These are phyloP conservation scores for Wallacemonas rigidus DNA, from an alignment of 208 protist species.

Conservation along the genomic window DNA sequence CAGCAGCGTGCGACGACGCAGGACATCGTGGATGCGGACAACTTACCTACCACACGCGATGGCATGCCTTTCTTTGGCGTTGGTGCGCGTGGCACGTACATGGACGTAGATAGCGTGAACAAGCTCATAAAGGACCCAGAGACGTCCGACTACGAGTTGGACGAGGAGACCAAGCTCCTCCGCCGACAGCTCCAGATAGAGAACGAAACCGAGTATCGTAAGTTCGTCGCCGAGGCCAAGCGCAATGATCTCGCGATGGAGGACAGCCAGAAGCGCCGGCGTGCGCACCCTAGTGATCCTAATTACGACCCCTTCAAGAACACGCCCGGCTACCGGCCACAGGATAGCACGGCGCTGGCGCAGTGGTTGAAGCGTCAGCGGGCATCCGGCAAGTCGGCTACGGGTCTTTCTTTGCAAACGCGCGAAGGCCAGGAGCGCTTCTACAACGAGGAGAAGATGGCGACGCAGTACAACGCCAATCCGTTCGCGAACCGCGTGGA, in stretches of 20 bases:
- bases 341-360: constrained; percentile 79
- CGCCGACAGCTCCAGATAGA: constrained; percentile 87
- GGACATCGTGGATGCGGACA: constrained; percentile 39
- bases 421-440: constrained; percentile 87
- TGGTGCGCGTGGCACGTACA: constrained; percentile 61
- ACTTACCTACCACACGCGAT: constrained; percentile 67
- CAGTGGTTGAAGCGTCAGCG: constrained; percentile 90
- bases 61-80: constrained; percentile 67
- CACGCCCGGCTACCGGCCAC: constrained; percentile 82
- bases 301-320: constrained; percentile 88
- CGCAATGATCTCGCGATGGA: constrained; percentile 52
- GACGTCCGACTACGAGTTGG: constrained; percentile 74
- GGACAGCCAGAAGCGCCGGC: constrained; percentile 74
- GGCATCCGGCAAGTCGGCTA: constrained; percentile 76
- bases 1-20: constrained; percentile 42
- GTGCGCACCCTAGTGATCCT: constrained; percentile 84
- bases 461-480: constrained; percentile 90
- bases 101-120: constrained; percentile 71
- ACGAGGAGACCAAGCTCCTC: constrained; percentile 81
- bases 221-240: constrained; percentile 85
- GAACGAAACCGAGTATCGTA: constrained; percentile 87
- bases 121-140: constrained; percentile 58
- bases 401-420: constrained; percentile 74
- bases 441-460: constrained; percentile 93
- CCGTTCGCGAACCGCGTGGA: constrained; percentile 85